Base-by-base conservation (phyloP, 2,329 filamentous ascomycete species). In the Microdochium paspali region DNA sequence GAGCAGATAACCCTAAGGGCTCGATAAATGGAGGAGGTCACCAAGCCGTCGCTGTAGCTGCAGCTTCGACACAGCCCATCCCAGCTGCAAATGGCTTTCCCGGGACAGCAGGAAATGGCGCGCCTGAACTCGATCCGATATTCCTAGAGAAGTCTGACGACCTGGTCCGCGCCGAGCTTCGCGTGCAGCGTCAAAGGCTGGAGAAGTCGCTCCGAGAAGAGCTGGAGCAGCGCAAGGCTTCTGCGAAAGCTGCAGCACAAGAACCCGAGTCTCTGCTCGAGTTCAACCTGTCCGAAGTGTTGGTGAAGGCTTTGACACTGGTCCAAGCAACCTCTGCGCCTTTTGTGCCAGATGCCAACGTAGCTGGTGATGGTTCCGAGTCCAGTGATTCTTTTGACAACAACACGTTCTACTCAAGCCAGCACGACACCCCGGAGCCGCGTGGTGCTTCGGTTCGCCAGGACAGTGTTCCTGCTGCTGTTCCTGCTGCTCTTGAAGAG, bases 381-480 rank as follows among this genome's bases (percentile, higher is more conserved):
- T 68, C 78, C 61, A 86, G 76, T 76, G 87, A 91, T 65, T 93
- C 88, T 30, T 87, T 90, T 69, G 90, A 96, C 68, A 85, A 94
- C 64, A 90, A 94, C 61, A 93, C 90, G 35, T 95, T 95, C 67
- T 96, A 97, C 73, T 96, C 91, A 55, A 96, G 90, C 68, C 87
- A 85, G 70, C 84, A 90, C 72, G 87, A 90, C 64, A 95, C 90
- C 53, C 79, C 79, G 50, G 73, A 79, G 48, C 74, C 72, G 25
- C 70, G 68, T 45, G 67, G 70, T 50, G 69, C 70, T 32, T 68
- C 72, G 49, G 58, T 70, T 68, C 79, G 61, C 72, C 77, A 62
- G 56, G 61, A 62, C 51, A 64, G 65, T 50, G 66, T 62, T 51
- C 64, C 67, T 55, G 61, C 62, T 51, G 64, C 65, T 50, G 66